Conservation (phyloP, 768 basidiomycete species). For the Podaxis sp. region DNA sequence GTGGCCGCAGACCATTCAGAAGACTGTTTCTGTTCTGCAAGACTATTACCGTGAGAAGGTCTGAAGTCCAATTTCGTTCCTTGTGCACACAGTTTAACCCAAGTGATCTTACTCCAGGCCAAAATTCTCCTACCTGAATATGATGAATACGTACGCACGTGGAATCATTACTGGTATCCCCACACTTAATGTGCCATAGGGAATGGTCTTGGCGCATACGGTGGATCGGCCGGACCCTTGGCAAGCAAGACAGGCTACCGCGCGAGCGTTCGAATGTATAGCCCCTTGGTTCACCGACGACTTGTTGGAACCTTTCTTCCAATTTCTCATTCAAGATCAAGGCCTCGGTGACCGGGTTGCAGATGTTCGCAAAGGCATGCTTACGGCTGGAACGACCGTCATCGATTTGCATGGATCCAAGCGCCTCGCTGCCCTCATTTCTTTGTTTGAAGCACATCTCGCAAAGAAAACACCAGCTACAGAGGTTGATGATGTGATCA, state of each 20-base stretch:
- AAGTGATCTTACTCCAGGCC: constrained; percentile 41
- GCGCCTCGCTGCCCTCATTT: constrained; percentile 69
- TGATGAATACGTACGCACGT: constrained; percentile 74
- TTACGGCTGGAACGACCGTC: constrained; percentile 75
- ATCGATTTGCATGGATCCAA: constrained; percentile 80
- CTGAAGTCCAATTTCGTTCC: neutral
- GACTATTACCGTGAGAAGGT: constrained; percentile 84
- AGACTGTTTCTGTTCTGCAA: constrained; percentile 51
- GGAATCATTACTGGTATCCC: neutral
- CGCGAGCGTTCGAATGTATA: constrained; percentile 59
- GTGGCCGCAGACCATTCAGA: constrained; percentile 54
- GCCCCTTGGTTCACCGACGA: constrained; percentile 60
- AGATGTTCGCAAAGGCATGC: constrained; percentile 83
- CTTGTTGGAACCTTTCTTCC: constrained; percentile 70
- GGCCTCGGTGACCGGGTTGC: constrained; percentile 82
- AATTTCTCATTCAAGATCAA: constrained; percentile 80
- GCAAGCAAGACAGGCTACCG: constrained; percentile 74
- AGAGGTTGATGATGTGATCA: constrained; percentile 81
- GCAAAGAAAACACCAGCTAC: constrained; percentile 47
- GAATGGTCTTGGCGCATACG: constrained; percentile 87
- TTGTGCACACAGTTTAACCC: neutral
- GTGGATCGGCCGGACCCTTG: constrained; percentile 89
- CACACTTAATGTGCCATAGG: constrained; percentile 39
- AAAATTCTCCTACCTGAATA: constrained; percentile 88
- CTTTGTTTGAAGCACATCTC: constrained; percentile 78